A percentile compares a stretch with the other conserved stretches of the same genome.
These are phyloP conservation scores for Oryza glumipatula DNA, from an alignment of 176 grass and related monocot species.

Conservation along the genomic window DNA sequence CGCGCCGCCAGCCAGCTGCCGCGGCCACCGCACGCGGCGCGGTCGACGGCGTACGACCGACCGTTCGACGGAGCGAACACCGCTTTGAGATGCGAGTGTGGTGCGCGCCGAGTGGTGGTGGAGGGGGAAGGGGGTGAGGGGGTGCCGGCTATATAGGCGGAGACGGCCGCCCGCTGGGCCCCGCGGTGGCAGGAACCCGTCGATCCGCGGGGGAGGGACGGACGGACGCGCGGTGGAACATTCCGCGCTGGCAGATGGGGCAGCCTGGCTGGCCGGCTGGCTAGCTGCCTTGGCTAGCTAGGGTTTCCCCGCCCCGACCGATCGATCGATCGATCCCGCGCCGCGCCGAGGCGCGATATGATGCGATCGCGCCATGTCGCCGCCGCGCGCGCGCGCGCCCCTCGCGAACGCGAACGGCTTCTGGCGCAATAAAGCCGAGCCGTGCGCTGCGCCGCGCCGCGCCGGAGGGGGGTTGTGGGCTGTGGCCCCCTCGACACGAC, in stretches of 20 bases:
- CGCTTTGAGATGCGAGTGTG: neutral
- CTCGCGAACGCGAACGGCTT: too few species aligned
- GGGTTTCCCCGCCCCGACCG: conserved; percentile 17
- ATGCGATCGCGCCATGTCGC: neutral
- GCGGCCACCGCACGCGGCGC: conserved; percentile 34
- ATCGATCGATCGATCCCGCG: neutral
- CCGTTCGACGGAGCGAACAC: neutral
- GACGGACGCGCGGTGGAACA: neutral
- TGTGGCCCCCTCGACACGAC: neutral
- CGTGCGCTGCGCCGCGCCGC: neutral
- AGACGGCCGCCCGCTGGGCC: neutral
- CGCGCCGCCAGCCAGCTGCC: neutral
- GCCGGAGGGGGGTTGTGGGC: neutral
- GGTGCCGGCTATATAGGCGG: conserved; percentile 46
- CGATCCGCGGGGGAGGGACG: neutral
- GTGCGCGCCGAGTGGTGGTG: neutral
- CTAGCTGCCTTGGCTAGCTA: neutral
- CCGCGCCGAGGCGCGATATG: neutral
- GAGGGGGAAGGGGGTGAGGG: neutral
- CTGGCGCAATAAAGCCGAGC: neutral
- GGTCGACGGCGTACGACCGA: too few species aligned
- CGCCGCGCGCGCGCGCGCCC: too few species aligned
- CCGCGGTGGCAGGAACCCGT: conserved; percentile 13
- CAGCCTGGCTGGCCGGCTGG: neutral
- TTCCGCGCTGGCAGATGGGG: conserved; percentile 21